Evolutionary conservation across 2,329 filamentous ascomycete genomes (phyloP).

Genomic region (Stagonosporopsis rhizophila): DNA sequence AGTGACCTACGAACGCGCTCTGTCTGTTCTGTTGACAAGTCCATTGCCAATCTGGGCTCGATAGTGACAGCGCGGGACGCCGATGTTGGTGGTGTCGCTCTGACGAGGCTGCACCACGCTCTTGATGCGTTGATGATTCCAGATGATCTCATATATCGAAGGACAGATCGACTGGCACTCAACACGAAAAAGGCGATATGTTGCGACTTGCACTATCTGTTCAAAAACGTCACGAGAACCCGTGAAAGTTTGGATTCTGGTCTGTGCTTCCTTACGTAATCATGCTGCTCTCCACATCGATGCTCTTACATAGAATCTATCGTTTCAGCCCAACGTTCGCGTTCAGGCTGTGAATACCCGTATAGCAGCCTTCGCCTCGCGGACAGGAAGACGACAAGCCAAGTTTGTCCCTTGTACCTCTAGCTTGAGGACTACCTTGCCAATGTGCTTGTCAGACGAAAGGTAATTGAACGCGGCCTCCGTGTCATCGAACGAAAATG

Average conservation of each 20-base stretch:
- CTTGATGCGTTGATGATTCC: not conserved
- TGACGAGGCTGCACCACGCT: conserved; percentile 5
- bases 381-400: too few species aligned
- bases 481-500: conserved; percentile 46
- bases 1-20: conserved; percentile 45
- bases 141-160: conserved; percentile 1
- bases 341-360: too few species aligned
- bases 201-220: too few species aligned
- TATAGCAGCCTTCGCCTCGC: too few species aligned
- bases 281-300: too few species aligned
- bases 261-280: not conserved
- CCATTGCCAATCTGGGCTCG: conserved; percentile 24
- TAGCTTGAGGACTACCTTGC: conserved; percentile 22
- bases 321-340: too few species aligned
- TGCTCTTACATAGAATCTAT: too few species aligned
- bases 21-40: conserved; percentile 34
- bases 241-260: not conserved
- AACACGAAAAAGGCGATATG: not conserved
- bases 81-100: not conserved
- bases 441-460: conserved; percentile 46
- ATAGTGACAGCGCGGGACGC: not conserved
- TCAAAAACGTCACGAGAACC: not conserved
- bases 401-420: not conserved
- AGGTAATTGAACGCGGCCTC: conserved; percentile 45
- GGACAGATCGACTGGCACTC: not conserved